A percentile compares a stretch with the other conserved stretches of the same genome.
Evolutionary conservation across 2,329 filamentous ascomycete genomes (phyloP).

Genomic region (Rhynchosporium secalis): DNA sequence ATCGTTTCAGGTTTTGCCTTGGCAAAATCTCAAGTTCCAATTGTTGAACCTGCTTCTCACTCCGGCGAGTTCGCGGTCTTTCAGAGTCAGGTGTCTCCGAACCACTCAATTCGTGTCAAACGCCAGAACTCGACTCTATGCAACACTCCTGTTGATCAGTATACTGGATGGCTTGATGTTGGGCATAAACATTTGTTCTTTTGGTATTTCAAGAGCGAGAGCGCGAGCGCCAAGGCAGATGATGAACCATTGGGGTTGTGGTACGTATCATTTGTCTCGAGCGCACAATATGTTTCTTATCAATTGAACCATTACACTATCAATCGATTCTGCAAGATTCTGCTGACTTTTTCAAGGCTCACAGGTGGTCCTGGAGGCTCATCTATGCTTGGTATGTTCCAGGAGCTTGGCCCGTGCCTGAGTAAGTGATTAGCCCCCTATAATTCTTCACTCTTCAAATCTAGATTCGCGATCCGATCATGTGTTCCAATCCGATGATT

Average conservation of each 20-base stretch:
- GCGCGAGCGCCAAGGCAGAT: slow-evolving; percentile 41
- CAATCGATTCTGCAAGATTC: background rate
- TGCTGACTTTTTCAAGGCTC: slow-evolving; percentile 42
- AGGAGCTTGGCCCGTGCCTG: slow-evolving; percentile 53
- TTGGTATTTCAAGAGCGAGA: slow-evolving; percentile 47
- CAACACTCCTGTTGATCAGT: slow-evolving; percentile 32
- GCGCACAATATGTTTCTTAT: background rate
- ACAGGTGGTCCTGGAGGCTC: slow-evolving; percentile 65
- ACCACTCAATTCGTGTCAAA: slow-evolving; percentile 31
- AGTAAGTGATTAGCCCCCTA: background rate
- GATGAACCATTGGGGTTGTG: slow-evolving; percentile 55
- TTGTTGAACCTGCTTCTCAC: background rate
- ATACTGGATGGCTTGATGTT: slow-evolving; percentile 34
- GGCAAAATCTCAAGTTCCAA: slow-evolving; percentile 19
- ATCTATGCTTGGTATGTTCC: slow-evolving; percentile 62
- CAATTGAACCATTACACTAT: background rate
- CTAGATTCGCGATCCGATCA: too few species aligned
- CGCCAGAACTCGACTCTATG: slow-evolving; percentile 32
- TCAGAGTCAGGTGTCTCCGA: slow-evolving; percentile 27
- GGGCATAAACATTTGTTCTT: slow-evolving; percentile 47
- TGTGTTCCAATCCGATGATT: too few species aligned
- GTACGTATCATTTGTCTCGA: background rate
- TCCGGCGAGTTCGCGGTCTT: slow-evolving; percentile 22
- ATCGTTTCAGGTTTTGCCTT: slow-evolving; percentile 6
- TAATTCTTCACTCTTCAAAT: too few species aligned